Conservation (phyloP, 2,329 filamentous ascomycete genomes). For the Trichoderma oligosporum region DNA sequence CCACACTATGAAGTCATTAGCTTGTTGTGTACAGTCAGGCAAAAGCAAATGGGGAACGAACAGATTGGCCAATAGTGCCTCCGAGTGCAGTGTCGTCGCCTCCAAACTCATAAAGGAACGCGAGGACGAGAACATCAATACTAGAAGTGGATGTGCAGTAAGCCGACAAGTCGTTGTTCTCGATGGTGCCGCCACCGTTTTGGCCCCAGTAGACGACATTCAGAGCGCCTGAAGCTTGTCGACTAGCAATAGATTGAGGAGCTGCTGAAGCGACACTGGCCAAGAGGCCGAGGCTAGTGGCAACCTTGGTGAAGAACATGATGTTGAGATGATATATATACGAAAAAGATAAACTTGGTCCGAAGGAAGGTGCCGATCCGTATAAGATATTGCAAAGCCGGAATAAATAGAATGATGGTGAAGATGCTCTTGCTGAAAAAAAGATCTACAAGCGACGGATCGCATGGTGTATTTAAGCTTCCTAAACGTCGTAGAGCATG, state of each 20-base stretch:
- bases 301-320: constrained; percentile 14
- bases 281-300: constrained; percentile 10
- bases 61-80: constrained; percentile 39
- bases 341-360: not conserved
- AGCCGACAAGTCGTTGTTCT: constrained; percentile 35
- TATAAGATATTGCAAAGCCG: constrained; percentile 1
- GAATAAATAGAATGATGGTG: not conserved
- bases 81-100: constrained; percentile 35
- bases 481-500: not conserved
- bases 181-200: constrained; percentile 28
- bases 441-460: not conserved
- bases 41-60: not conserved
- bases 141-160: constrained; percentile 38
- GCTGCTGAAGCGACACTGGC: constrained; percentile 16
- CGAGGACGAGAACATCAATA: constrained; percentile 41
- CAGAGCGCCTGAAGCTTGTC: constrained; percentile 25
- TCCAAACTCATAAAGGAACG: constrained; percentile 40
- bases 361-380: constrained; percentile 14
- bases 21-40: rapidly evolving
- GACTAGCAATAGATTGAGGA: constrained; percentile 8
- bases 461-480: not conserved
- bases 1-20: constrained; percentile 25
- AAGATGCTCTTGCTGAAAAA: constrained; percentile 12
- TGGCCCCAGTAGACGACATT: constrained; percentile 32
- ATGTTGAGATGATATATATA: constrained; percentile 11